phyloP scores from a whole-genome alignment of 495 filamentous ascomycete genomes.

The Neurospora discreta region DNA sequence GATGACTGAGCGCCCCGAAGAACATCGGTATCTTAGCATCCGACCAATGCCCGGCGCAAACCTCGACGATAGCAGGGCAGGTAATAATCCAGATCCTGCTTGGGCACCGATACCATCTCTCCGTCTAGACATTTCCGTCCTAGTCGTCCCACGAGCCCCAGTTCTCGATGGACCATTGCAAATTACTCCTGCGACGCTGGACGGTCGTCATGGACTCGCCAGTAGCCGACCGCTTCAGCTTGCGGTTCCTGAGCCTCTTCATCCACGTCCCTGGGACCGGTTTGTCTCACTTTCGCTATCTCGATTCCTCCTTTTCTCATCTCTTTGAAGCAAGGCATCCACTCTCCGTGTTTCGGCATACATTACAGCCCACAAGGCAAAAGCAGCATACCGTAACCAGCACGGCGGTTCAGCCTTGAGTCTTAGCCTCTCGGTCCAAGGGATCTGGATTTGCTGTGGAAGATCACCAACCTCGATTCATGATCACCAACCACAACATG shows the following conservation, averaged over 20 bases:
- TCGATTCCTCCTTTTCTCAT: neutral
- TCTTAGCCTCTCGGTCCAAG: neutral
- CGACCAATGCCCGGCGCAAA: neutral
- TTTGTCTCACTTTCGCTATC: neutral
- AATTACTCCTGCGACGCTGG: neutral
- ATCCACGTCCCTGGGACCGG: neutral
- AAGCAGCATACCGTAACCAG: neutral
- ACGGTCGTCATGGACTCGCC: neutral
- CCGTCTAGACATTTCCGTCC: neutral
- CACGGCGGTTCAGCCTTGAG: neutral
- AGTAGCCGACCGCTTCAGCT: neutral
- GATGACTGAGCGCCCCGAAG: neutral
- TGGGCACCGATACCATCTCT: neutral
- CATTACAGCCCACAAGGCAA: neutral
- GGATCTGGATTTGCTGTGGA: neutral
- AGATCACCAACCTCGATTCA: neutral
- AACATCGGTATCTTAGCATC: neutral
- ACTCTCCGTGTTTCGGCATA: neutral
- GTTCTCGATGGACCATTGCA: neutral
- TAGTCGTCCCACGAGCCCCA: neutral
- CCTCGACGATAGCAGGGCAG: neutral
- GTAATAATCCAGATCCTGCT: neutral
- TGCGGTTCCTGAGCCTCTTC: neutral
- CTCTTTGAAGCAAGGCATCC: neutral
- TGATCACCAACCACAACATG: neutral